Evolutionary conservation across 495 filamentous ascomycete genomes (phyloP).

Genomic region (Ramalina intermedia): DNA sequence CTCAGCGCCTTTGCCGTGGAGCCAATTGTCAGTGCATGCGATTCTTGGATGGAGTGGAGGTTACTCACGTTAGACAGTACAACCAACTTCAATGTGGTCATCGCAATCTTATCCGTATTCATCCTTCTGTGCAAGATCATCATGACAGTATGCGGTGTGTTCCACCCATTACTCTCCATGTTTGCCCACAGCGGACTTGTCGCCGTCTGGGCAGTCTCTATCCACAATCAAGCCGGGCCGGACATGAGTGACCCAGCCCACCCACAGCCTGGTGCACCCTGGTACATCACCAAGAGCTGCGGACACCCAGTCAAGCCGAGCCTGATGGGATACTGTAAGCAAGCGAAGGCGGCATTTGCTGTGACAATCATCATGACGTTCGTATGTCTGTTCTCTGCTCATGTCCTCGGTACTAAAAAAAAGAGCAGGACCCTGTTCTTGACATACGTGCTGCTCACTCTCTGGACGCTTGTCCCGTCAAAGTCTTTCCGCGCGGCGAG

Average conservation of each 20-base stretch:
- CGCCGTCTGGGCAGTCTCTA: slow-evolving; percentile 50
- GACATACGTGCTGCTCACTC: slow-evolving; percentile 37
- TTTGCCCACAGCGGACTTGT: slow-evolving; percentile 42
- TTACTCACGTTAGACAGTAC: slow-evolving; percentile 35
- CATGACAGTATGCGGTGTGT: slow-evolving; percentile 55
- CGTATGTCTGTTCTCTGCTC: slow-evolving; percentile 28
- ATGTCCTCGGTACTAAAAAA: slow-evolving; percentile 20
- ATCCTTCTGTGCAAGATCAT: slow-evolving; percentile 44
- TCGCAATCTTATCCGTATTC: slow-evolving; percentile 52
- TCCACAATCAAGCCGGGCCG: slow-evolving; percentile 60
- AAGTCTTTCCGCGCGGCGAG: slow-evolving; percentile 2
- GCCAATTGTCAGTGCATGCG: slow-evolving; percentile 48
- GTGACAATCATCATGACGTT: slow-evolving; percentile 59
- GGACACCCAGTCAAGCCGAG: slow-evolving; percentile 39
- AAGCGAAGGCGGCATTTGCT: slow-evolving; percentile 64
- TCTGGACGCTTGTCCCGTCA: slow-evolving; percentile 50
- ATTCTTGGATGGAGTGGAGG: neutral
- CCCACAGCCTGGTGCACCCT: slow-evolving; percentile 52
- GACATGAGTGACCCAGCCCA: slow-evolving; percentile 64
- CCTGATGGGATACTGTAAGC: slow-evolving; percentile 53
- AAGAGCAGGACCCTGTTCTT: slow-evolving; percentile 38
- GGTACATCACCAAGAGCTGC: slow-evolving; percentile 77
- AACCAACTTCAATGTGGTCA: slow-evolving; percentile 68
- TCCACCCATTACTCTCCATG: slow-evolving; percentile 52
- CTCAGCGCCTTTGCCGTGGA: slow-evolving; percentile 66